A percentile compares a stretch with the other conserved stretches of the same genome.
phyloP scores from a whole-genome alignment of 169 alveolate species.

The Eimeria necatrix region DNA sequence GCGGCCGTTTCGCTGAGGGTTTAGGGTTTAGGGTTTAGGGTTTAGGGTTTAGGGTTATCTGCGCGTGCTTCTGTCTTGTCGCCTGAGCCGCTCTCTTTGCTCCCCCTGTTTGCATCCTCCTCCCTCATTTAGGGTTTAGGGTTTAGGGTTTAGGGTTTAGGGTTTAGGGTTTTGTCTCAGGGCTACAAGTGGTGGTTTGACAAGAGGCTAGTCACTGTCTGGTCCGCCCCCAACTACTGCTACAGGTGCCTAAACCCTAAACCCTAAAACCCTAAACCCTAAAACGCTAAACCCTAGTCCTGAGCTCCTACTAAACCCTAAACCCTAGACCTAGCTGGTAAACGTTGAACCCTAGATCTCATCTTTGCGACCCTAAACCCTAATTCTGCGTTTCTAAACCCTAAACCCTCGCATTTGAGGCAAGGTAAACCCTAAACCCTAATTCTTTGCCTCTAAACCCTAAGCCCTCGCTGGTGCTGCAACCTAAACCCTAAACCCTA shows the following conservation, averaged over 20 bases:
- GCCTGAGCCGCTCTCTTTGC: neutral
- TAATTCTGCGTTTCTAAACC: too few relatives aligned
- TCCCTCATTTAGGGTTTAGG: neutral
- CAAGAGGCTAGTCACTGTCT: slow-evolving; percentile 92
- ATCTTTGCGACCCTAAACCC: too few relatives aligned
- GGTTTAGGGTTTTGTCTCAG: slow-evolving; percentile 23
- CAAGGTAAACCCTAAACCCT: too few relatives aligned
- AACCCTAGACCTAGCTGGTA: neutral
- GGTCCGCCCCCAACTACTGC: slow-evolving; percentile 99
- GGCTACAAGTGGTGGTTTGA: slow-evolving; percentile 87
- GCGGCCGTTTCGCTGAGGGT: too few relatives aligned
- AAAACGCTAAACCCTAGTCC: too few relatives aligned
- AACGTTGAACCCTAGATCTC: too few relatives aligned
- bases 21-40: too few relatives aligned
- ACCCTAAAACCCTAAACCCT: slow-evolving; percentile 62
- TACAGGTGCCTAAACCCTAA: slow-evolving; percentile 88
- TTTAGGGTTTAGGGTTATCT: neutral
- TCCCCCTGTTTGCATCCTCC: neutral
- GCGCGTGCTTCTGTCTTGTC: neutral
- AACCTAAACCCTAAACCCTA: slow-evolving; percentile 7
- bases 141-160: slow-evolving; percentile 33
- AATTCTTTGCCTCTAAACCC: too few relatives aligned
- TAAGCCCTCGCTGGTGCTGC: too few relatives aligned
- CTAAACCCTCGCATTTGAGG: too few relatives aligned
- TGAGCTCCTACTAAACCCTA: neutral